phyloP scores from a whole-genome alignment of 1,284 basidiomycete genomes.

The Ustilago hordei region DNA sequence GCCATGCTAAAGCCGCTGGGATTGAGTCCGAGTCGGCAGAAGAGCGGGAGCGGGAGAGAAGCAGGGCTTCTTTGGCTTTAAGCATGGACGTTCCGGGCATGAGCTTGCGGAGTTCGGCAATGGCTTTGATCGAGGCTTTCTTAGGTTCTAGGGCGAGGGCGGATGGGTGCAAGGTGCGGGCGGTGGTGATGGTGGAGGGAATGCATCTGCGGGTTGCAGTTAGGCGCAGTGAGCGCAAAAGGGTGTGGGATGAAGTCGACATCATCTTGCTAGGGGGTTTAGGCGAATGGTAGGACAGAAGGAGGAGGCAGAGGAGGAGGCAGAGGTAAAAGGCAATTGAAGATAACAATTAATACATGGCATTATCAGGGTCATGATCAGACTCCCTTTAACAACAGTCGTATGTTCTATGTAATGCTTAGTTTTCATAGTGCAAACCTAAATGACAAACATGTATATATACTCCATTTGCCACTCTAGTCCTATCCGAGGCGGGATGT shows the following conservation, averaged over 20 bases:
- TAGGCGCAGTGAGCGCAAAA: conserved; percentile 17
- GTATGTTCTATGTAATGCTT: too few species aligned
- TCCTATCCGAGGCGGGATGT: too few species aligned
- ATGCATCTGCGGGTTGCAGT: background rate
- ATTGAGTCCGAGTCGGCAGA: conserved; percentile 77
- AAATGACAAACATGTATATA: too few species aligned
- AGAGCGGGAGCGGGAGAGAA: conserved; percentile 71
- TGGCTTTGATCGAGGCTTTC: conserved; percentile 76
- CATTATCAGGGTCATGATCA: too few species aligned
- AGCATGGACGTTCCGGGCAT: conserved; percentile 80
- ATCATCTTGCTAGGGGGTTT: background rate
- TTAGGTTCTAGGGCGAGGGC: conserved; percentile 27
- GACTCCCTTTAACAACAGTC: too few species aligned
- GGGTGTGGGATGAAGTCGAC: conserved; percentile 1
- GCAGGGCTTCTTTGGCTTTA: conserved; percentile 88
- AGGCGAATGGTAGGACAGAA: background rate
- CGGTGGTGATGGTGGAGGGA: background rate
- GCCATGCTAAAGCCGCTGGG: conserved; percentile 81
- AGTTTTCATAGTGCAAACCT: too few species aligned
- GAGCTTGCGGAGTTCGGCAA: conserved; percentile 85
- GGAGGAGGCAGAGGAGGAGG: background rate
- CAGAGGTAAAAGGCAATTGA: background rate
- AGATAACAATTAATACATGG: too few species aligned
- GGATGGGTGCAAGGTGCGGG: conserved; percentile 17
- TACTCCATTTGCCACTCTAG: too few species aligned